Evolutionary conservation across 345 rosid genomes (phyloP), one percentile per base, ranked within the genome.

Genomic region (Aurinia saxatilis): DNA sequence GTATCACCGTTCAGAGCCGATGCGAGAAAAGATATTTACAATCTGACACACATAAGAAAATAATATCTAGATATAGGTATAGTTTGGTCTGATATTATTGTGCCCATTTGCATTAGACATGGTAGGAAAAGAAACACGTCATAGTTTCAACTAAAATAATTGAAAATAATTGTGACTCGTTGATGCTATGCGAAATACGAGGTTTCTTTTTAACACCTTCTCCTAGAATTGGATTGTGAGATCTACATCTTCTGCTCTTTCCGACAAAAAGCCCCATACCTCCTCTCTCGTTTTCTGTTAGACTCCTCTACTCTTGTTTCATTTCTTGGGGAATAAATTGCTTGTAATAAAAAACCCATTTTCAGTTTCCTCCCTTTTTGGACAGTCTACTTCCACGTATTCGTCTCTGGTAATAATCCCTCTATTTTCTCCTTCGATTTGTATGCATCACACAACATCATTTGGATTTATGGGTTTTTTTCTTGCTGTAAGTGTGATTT

Each of bases 71-170:
- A 37, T 56, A 55, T 17, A 17, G 12, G 23, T 27, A 56, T 29
- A 42, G 36, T 40, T 14, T 17, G 9, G 21, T 23, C 5, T 36
- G 62, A 47, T 66, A 48, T 66, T 37, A 56, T 48, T 39, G 29
- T 57, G 42, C 64, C 65, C 63, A 48, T 57, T 47, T 57, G 64
- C 60, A 50, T 1, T 10, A 68, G 35, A 40, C 53, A 68, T 51
- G 73, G 73, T 6, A 68, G 53, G 7, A 42, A 35, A 41, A 14
- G 8, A 19, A 41, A 68, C 73, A 68, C 72, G 72, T 68, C 66
- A 31, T n/a, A 10, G 10, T 40, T 8, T 49, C 6, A n/a, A 48
- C 3, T 17, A 29, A 30, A 47, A 7, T 37, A 66, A 1, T 18
- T 2, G 12, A 29, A 27, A 29, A 46, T 27, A 38, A 34, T 19